Evolutionary conservation across 1,284 basidiomycete genomes (phyloP), one percentile per base, ranked within the genome.

Genomic region (Puccinia triticina): DNA sequence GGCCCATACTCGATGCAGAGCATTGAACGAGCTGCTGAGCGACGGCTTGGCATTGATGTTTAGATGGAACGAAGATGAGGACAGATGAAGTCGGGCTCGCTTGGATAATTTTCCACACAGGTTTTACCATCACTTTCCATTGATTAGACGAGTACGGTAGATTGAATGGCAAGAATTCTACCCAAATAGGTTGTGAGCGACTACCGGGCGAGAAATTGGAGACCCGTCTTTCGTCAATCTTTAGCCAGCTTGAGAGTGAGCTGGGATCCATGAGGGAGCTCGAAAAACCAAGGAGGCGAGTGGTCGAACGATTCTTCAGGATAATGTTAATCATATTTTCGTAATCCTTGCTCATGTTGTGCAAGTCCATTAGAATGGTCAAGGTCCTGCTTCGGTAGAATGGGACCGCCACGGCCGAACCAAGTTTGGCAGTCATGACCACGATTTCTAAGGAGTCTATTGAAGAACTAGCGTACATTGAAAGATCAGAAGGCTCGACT

Each of bases 111-210:
- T 87, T 87, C 86, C 96, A 94, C 0, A 92, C 92, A 5, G 97
- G 95, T 87, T 96, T 97, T 72, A 93, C 90, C 93, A 99, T 97
- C 1, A 92, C 90, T 85, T 96, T 96, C 88, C 96, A 92, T 40
- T 98, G 89, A 0, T 93, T 92, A 0, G 92, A 90, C 4, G 95
- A 96, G 85, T 96, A 92, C 0, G 94, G 91, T 78, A 95, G 92
- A 40, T 92, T 92, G 88, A 98, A 98, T 0, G 93, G 90, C 83
- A 93, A 92, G 32, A 92, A 90, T 21, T 90, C 89, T 16, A 92
- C 90, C 4, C 89, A 88, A 26, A 99, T 89, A 0, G 94, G 90
- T 84, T 94, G 93, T 80, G 95, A 93, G 48, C 95, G 91, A 85
- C 95, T 92, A 61, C 89, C 90, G 0, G 95, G 93, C 16, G 90